A percentile compares a stretch with the other conserved stretches of the same genome.
Evolutionary conservation across 192 early-diverging fungal genomes (phyloP).

Genomic region (Phlyctochytrium arcticum): DNA sequence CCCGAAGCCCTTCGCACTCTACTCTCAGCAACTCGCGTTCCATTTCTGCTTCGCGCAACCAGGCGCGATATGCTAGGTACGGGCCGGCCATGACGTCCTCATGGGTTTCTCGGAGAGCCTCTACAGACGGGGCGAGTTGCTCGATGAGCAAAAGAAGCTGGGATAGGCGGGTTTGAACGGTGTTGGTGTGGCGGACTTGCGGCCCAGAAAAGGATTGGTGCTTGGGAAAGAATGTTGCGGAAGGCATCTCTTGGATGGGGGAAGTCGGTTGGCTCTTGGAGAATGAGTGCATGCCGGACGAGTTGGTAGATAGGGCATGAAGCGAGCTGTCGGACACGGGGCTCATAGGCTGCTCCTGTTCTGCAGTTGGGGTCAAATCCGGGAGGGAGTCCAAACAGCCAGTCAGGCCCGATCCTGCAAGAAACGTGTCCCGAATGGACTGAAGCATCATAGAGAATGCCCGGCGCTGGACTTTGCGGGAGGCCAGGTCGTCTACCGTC

Average conservation of each 20-base stretch:
- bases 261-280: not conserved
- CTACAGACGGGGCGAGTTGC: not conserved
- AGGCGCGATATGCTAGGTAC: slow-evolving; percentile 1
- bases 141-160: not conserved
- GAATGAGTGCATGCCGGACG: not conserved
- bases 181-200: not conserved
- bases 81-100: slow-evolving; percentile 6
- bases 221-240: not conserved
- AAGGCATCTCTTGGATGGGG: not conserved
- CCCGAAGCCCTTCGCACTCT: slow-evolving; percentile 3
- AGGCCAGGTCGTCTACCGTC: slow-evolving; percentile 10
- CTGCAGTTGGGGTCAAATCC: not conserved
- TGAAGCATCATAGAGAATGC: slow-evolving; percentile 3
- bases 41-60: slow-evolving; percentile 5
- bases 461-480: not conserved
- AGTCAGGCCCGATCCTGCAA: not conserved
- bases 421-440: slow-evolving; percentile 6
- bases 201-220: not conserved
- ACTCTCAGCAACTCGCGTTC: slow-evolving; percentile 4
- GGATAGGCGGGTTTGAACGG: not conserved
- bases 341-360: not conserved
- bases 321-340: not conserved
- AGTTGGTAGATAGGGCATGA: not conserved
- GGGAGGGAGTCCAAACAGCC: not conserved
- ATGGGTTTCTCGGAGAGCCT: slow-evolving; percentile 2